phyloP scores from a whole-genome alignment of 2,329 filamentous ascomycete species.

The Tolypocladium sp. region DNA sequence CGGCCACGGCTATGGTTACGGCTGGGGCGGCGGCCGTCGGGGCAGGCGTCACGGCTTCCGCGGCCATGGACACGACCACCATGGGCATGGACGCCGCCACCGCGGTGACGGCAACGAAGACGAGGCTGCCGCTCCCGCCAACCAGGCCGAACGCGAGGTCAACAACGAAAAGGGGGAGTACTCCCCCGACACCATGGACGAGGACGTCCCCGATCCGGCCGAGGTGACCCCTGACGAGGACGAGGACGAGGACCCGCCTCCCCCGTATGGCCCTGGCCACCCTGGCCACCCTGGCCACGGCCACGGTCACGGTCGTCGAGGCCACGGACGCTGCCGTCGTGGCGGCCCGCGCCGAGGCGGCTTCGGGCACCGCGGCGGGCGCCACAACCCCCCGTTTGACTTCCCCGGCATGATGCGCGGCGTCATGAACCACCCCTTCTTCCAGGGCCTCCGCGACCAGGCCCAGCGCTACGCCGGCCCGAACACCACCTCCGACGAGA shows the following conservation, averaged over 20 bases:
- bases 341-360: slow-evolving; percentile 11
- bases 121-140: background rate
- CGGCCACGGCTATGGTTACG: slow-evolving; percentile 11
- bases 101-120: slow-evolving; percentile 14
- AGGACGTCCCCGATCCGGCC: slow-evolving; percentile 20
- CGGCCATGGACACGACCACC: background rate
- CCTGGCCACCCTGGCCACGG: slow-evolving; percentile 5
- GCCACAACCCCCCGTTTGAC: slow-evolving; percentile 23
- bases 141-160: slow-evolving; percentile 8
- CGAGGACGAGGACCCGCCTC: slow-evolving; percentile 14
- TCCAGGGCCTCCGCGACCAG: slow-evolving; percentile 30
- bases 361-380: slow-evolving; percentile 14
- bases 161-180: slow-evolving; percentile 22
- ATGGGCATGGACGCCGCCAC: slow-evolving; percentile 11
- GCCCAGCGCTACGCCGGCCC: slow-evolving; percentile 15
- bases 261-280: slow-evolving; percentile 10
- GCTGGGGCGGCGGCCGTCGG: slow-evolving; percentile 8
- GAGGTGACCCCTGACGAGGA: slow-evolving; percentile 23
- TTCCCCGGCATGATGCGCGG: slow-evolving; percentile 28
- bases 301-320: slow-evolving; percentile 11
- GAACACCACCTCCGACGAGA: slow-evolving; percentile 5
- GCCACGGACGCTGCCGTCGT: slow-evolving; percentile 8
- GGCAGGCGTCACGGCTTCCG: background rate
- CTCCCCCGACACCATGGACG: slow-evolving; percentile 22
- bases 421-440: slow-evolving; percentile 31